phyloP scores from a whole-genome alignment of 352 stramenopile genomes.

The Elongisporangium anandrum region DNA sequence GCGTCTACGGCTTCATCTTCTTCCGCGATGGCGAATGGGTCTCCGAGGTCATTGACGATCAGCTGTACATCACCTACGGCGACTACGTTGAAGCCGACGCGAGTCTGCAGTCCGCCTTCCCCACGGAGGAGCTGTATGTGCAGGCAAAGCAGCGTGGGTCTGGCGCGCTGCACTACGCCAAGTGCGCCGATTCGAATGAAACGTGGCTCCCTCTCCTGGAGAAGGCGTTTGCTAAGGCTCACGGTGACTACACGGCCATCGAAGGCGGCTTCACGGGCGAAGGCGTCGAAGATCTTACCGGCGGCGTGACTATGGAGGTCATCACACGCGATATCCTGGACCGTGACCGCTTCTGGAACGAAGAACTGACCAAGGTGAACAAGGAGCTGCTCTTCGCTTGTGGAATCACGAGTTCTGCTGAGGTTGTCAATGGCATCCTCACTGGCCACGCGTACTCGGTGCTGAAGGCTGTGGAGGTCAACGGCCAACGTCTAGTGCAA shows the following conservation, averaged over 20 bases:
- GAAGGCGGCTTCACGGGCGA: constrained; percentile 51
- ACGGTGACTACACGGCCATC: constrained; percentile 66
- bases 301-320: constrained; percentile 33
- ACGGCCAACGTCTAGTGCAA: constrained; percentile 26
- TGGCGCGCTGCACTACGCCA: constrained; percentile 31
- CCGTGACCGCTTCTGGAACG: constrained; percentile 28
- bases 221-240: constrained; percentile 84
- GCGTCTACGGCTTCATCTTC: constrained; percentile 49
- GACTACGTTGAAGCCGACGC: constrained; percentile 19
- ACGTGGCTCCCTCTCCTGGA: constrained; percentile 84
- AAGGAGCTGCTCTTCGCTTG: constrained; percentile 33
- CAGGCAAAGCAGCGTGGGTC: constrained; percentile 24
- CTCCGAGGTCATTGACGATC: constrained; percentile 39
- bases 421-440: constrained; percentile 26
- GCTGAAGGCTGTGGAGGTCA: constrained; percentile 30
- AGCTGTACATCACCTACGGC: constrained; percentile 26
- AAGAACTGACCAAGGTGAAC: constrained; percentile 33
- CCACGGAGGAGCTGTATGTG: constrained; percentile 20
- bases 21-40: constrained; percentile 47
- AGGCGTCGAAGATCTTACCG: constrained; percentile 37
- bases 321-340: constrained; percentile 29
- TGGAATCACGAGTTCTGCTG: constrained; percentile 12
- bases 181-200: constrained; percentile 50
- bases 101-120: constrained; percentile 16
- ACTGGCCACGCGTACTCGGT: constrained; percentile 58